phyloP scores from a whole-genome alignment of 306 rosid genomes.

The Notholithocarpus densiflorus region DNA sequence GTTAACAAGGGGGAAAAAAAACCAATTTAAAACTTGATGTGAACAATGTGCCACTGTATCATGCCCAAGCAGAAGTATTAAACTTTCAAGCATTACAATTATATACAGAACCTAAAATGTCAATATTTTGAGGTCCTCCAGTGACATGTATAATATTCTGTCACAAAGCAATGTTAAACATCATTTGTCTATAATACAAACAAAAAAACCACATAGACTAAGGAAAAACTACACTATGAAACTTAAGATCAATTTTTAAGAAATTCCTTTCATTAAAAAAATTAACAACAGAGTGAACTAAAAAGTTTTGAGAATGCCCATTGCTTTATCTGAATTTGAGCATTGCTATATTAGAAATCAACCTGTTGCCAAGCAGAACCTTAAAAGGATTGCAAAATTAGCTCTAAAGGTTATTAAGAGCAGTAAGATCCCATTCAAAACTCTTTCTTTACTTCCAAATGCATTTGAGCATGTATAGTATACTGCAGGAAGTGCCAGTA shows the following conservation, averaged over 20 bases:
- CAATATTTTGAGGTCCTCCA: background rate
- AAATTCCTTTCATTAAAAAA: background rate
- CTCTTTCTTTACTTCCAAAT: constrained; percentile 7
- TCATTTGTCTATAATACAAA: background rate
- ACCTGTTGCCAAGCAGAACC: background rate
- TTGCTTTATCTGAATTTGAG: background rate
- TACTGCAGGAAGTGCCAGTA: background rate
- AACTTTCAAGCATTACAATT: background rate
- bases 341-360: background rate
- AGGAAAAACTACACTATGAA: background rate
- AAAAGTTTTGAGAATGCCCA: background rate
- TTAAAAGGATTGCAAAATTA: background rate
- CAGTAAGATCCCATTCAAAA: background rate
- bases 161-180: background rate
- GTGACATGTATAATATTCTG: background rate
- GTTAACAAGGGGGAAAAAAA: background rate
- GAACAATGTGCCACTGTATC: background rate
- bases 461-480: constrained; percentile 5
- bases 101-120: background rate
- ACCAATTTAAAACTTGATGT: background rate
- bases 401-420: background rate
- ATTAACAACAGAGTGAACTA: background rate
- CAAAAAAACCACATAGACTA: background rate
- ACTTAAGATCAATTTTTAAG: background rate
- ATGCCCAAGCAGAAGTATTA: background rate